Base-by-base conservation (phyloP, 148 eudicot genomes). In the Heliosperma pusillum region DNA sequence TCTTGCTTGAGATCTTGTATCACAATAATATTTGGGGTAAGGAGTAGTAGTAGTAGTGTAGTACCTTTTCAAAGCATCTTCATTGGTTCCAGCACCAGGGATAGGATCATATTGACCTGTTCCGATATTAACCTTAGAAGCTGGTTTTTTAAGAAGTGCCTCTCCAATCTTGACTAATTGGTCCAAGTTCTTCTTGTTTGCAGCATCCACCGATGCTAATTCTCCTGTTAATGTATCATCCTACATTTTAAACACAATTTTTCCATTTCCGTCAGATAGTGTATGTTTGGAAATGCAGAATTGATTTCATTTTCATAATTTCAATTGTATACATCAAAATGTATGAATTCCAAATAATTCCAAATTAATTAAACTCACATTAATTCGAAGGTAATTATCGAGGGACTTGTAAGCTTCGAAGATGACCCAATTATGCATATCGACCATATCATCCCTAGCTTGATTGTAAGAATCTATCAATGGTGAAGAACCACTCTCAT, bases 341-440 rank as follows among this genome's bases (percentile, higher is more conserved):
- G n/a, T n/a, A n/a, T n/a, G n/a, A n/a, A n/a, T n/a, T n/a, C n/a
- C n/a, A n/a, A n/a, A n/a, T n/a, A n/a, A n/a, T n/a, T n/a, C n/a
- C n/a, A n/a, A 33, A 29, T 22, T 19, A 36, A 7, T 36, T 6
- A 1, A 33, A 70, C 70, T 80, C 81, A 89, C 94, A 72, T 88
- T 82, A 47, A 88, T 85, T 3, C 94, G 88, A 62, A 90, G 89
- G 72, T 86, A 88, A 65, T 85, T 83, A 12, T 76, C 53, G 7
- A 74, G 63, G 7, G 87, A 88, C 10, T 55, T 70, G 71, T 79
- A 87, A 19, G 87, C 86, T 71, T 90, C 64, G 56, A 88, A 87
- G 75, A 83, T 85, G 1, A 84, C 82, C 5, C 50, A 13, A 22
- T 55, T 82, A 72, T 85, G 84, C 66, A 71, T 79, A 81, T 88